Base-by-base conservation (phyloP, 164 flowering plant genomes). In the Buxus sempervirens region DNA sequence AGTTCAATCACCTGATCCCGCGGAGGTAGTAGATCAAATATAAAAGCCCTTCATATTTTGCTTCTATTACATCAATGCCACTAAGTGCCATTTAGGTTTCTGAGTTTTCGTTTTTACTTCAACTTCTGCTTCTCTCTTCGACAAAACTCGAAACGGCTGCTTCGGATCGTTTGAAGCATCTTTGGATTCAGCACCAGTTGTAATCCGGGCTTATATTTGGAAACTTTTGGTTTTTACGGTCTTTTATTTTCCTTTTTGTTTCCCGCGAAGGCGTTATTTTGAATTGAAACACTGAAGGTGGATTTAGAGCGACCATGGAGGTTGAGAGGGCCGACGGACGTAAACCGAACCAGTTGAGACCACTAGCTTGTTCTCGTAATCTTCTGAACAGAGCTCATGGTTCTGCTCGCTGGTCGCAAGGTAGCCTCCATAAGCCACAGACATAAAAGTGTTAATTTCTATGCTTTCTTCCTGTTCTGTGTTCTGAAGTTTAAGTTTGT, bases 351-450 rank as follows among this genome's bases (percentile, higher is more conserved):
- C 97, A 91, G 74, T 70, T 91, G 71, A 82, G 97, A 77, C 93
- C 91, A 5, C 81, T 90, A 0, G 79, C 85, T 60, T 91, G 91
- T 79, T 82, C 95, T 45, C 85, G 89, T 25, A 81, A 73, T 73
- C 58, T 88, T 25, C 91, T 94, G 22, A 79, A 86, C 72, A 90
- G 98, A 21, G 91, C 95, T 63, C 98, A 91, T 78, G 98, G 98
- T 72, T 94, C 98, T 48, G 91, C 96, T 28, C 91, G 85, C 69
- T 94, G 97, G 95, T 85, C 95, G 48, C 98, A 94, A 80, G 97
- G 97, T 93, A 58, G 13, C 18, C 22, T 8, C 21, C 14, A 45
- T 45, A 1, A 10, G 5, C 38, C 38, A 32, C 38, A 32, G 7
- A 32, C 38, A 15, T 45, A 15, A 15, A 45, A 45, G 12, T 10